These are phyloP conservation scores for Penicillium sp. DNA, from an alignment of 2,329 filamentous ascomycete species.

Conservation along the genomic window DNA sequence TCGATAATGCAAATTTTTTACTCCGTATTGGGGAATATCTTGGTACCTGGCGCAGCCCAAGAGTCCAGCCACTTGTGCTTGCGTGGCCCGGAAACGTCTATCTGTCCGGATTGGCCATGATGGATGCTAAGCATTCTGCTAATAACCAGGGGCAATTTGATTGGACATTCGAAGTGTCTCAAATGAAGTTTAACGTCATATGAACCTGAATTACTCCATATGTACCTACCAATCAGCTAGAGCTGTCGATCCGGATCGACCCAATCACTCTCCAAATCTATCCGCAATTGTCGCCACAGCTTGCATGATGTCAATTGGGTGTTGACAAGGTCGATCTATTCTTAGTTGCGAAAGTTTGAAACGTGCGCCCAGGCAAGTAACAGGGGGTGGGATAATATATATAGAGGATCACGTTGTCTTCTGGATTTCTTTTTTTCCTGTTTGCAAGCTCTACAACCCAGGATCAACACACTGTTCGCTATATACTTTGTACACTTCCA, in stretches of 20 bases:
- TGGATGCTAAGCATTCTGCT: constrained; percentile 25
- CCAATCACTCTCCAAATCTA: constrained; percentile 13
- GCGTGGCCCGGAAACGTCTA: constrained; percentile 12
- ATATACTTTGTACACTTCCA: not conserved
- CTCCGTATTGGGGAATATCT: constrained; percentile 8
- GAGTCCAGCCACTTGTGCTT: constrained; percentile 22
- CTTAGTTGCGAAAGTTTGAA: constrained; percentile 8
- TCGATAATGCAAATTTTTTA: not conserved
- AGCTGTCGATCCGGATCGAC: constrained; percentile 17
- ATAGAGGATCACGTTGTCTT: constrained; percentile 3
- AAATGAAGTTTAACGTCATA: constrained; percentile 20
- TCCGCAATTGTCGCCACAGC: constrained; percentile 17
- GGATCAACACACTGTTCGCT: not conserved
- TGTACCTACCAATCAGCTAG: constrained; percentile 4
- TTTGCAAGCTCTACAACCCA: not conserved
- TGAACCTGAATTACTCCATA: constrained; percentile 9
- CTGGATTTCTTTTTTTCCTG: not conserved
- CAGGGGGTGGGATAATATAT: constrained; percentile 1
- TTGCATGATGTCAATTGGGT: constrained; percentile 19
- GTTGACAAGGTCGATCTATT: constrained; percentile 16
- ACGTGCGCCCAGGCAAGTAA: not conserved
- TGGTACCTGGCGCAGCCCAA: constrained; percentile 9
- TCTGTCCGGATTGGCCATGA: constrained; percentile 14
- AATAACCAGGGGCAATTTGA: constrained; percentile 2
- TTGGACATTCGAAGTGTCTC: constrained; percentile 11